A percentile compares a stretch with the other conserved stretches of the same genome.
Conservation (phyloP, 2,329 filamentous ascomycete genomes). For the Fusarium sp. region DNA sequence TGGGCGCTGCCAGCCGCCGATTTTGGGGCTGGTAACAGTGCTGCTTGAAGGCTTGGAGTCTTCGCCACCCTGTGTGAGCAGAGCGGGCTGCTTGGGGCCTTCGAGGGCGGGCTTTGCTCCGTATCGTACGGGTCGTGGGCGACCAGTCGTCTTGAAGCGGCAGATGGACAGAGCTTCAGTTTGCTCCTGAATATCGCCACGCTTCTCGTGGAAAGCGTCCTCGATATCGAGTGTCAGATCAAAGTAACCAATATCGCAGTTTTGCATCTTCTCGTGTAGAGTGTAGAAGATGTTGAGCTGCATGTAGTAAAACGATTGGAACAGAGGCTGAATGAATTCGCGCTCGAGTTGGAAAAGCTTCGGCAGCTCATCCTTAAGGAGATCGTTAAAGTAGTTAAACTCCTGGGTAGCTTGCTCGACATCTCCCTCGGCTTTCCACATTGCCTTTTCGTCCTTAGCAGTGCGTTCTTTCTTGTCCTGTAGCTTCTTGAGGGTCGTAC, state of each 20-base stretch:
- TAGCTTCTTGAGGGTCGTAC: constrained; percentile 86
- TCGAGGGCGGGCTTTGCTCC: constrained; percentile 65
- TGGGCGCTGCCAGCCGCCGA: constrained; percentile 50
- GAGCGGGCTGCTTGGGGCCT: constrained; percentile 58
- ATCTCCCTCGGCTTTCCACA: constrained; percentile 95
- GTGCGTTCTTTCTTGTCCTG: constrained; percentile 98
- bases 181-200: constrained; percentile 85
- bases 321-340: constrained; percentile 95
- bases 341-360: constrained; percentile 89
- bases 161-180: constrained; percentile 87
- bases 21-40: constrained; percentile 43
- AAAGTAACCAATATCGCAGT: constrained; percentile 97
- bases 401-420: constrained; percentile 93
- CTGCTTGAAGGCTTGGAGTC: constrained; percentile 43
- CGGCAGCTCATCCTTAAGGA: constrained; percentile 95
- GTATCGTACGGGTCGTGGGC: constrained; percentile 69
- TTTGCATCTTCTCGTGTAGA: constrained; percentile 97
- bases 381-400: constrained; percentile 97
- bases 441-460: constrained; percentile 95
- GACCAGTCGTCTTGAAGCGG: constrained; percentile 90
- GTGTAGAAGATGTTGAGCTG: constrained; percentile 99
- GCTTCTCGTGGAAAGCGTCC: constrained; percentile 89
- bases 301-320: constrained; percentile 99
- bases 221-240: constrained; percentile 91
- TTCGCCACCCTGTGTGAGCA: constrained; percentile 65